Conservation (phyloP, 352 stramenopile species). For the Pythium myriotylum region DNA sequence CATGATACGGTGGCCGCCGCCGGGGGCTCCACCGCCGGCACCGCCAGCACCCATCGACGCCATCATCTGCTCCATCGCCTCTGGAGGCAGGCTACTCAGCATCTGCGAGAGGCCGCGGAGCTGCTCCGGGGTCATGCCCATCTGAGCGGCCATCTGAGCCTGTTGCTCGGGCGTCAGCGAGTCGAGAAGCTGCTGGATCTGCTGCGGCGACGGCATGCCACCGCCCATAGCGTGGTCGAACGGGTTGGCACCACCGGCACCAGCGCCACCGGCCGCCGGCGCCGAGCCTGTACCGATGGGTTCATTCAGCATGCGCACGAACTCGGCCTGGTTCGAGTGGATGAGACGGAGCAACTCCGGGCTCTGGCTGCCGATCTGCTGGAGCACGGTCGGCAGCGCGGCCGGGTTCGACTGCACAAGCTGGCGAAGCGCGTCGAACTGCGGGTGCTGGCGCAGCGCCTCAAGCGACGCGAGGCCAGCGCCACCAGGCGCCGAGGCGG, state of each 20-base stretch:
- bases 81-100: conserved; percentile 81
- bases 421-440: conserved; percentile 82
- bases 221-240: conserved; percentile 57
- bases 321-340: conserved; percentile 86
- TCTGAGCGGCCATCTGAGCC: conserved; percentile 79
- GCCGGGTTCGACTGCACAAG: conserved; percentile 86
- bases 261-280: conserved; percentile 19
- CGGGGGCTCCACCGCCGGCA: conserved; percentile 41
- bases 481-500: conserved; percentile 24
- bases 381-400: conserved; percentile 73
- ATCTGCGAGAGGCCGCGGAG: conserved; percentile 86
- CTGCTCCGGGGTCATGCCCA: conserved; percentile 86
- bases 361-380: conserved; percentile 86
- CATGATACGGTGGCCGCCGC: conserved; percentile 66
- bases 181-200: conserved; percentile 84
- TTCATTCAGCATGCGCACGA: conserved; percentile 89
- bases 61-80: conserved; percentile 89
- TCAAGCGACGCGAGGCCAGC: conserved; percentile 52
- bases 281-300: conserved; percentile 64
- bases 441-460: conserved; percentile 78
- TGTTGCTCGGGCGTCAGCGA: conserved; percentile 79
- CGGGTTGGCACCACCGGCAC: conserved; percentile 37
- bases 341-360: conserved; percentile 85
- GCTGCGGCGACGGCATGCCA: conserved; percentile 75
- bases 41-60: conserved; percentile 65